Evolutionary conservation across 495 filamentous ascomycete genomes (phyloP), one percentile per base, ranked within the genome.

Genomic region (Penicillium crystallinum): DNA sequence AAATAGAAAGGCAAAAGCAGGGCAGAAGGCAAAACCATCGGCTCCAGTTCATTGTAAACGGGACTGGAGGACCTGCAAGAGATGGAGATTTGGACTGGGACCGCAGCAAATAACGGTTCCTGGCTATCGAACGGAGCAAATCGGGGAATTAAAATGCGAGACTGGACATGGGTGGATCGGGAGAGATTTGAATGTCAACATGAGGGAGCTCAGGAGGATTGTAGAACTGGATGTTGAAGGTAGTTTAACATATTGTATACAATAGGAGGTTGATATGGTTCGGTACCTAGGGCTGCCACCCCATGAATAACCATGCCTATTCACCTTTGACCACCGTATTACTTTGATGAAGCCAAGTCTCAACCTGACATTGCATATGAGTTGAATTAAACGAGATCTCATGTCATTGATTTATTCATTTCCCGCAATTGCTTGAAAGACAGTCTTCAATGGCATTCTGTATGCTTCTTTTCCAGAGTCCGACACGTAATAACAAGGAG

Each of bases 41-140:
- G 18, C 22, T 29, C 45, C 21, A 37, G 15, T 37, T 45, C 39
- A 51, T 59, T 57, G 15, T 3, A 39, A 42, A 35, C 22, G 33
- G 35, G 52, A 43, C 62, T 22, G 35, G 23, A 8, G 53, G 53
- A 43, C 58, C 59, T 62, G 53, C 44, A 47, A 45, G 15, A 50
- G 5, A 59, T 62, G 21, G 15, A 17, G 39, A 50, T 22, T 29
- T 44, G 41, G 56, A 55, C 59, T 27, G 44, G 54, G 49, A 56
- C 54, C 39, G 39, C 62, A 63, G 49, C 42, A 54, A 65, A 60
- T 53, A 63, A 63, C 59, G 62, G 59, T 56, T 58, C 54, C 54
- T 61, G 54, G 49, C 31, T 15, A 37, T 35, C 47, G 44, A 35
- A 15, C 30, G 49, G 49, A 30, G 55, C 54, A 52, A 65, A 55